Conservation (phyloP, 257 asterid species). For the Jasminum sambac region DNA sequence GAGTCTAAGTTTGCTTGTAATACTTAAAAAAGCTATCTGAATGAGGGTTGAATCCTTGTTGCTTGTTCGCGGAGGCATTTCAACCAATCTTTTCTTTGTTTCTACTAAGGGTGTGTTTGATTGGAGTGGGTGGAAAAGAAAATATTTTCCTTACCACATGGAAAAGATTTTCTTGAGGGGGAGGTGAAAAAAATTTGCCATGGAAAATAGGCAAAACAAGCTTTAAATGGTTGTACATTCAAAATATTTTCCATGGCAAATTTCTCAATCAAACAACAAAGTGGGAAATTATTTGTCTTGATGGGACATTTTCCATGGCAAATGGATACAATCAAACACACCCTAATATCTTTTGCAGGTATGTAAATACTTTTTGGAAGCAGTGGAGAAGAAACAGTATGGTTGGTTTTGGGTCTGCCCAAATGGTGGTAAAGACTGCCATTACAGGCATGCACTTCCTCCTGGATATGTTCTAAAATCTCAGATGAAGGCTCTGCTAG, state of each 20-base stretch:
- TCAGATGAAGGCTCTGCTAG: conserved; percentile 95
- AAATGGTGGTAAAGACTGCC: conserved; percentile 87
- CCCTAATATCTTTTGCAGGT: conserved; percentile 53
- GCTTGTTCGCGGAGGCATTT: conserved; percentile 7
- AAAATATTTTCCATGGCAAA: too few species aligned
- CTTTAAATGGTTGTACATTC: too few species aligned
- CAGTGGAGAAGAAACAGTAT: conserved; percentile 98
- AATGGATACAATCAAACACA: too few species aligned
- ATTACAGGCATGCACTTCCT: conserved; percentile 94
- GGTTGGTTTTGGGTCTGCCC: conserved; percentile 99
- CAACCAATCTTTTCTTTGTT: conserved; percentile 5
- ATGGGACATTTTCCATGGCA: too few species aligned
- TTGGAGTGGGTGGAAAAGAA: too few species aligned
- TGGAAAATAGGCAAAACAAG: too few species aligned
- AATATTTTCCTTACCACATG: too few species aligned
- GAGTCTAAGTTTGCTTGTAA: conserved; percentile 4
- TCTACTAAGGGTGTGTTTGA: too few species aligned
- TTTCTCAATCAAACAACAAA: too few species aligned
- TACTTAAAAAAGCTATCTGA: background rate
- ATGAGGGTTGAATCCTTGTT: background rate
- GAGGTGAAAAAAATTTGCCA: too few species aligned
- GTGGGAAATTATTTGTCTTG: too few species aligned
- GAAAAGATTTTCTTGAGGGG: too few species aligned
- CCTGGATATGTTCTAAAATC: conserved; percentile 90
- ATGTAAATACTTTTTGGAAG: conserved; percentile 85